Base-by-base conservation (phyloP, 73 alveolate genomes). In the Halteria grandinella region DNA sequence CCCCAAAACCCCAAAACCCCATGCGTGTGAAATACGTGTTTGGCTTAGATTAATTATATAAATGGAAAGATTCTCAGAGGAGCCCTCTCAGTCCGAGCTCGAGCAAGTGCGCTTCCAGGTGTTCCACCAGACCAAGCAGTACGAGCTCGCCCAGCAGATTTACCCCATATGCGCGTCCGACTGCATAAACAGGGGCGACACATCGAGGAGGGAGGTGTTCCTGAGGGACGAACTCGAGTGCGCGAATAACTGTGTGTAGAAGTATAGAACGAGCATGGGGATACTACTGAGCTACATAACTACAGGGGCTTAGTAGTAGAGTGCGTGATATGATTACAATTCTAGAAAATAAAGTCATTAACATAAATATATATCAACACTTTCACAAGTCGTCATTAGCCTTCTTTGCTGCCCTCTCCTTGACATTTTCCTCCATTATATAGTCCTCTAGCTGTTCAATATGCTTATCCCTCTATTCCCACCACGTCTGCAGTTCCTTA, bases 401-500 rank as follows among this genome's bases (percentile, higher is more conserved):
- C 25, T 57, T 57, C 54, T 57, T 27, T 34, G 36, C 78, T 10
- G 25, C 12, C 27, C 27, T 62, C 27, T 41, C 60, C 24, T 62
- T 62, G 1, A 17, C 57, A 41, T 62, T 62, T 39, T 62, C 78
- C 23, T 62, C 78, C 78, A 62, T 62, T 44, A 62, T 62, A 23
- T 62, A 62, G n/a, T 66, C 81, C 39, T 66, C 81, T 7, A 66
- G 32, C 37, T 25, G 17, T 20, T 66, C 81, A 45, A 66, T 45
- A 37, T 66, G 48, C 41, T 39, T 66, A 27, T 66, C 81, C 51
- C 66, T 66, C 69, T 44, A 27, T 15, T 66, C 81, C 81, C 81
- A 66, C 81, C 81, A 66, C 5, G 48, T 45, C 53, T 66, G 36
- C 36, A 43, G 29, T 14, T 66, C 69, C 37, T 43, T 66, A 15